phyloP scores from a whole-genome alignment of 345 rosid genomes.

The Eucalyptus polybractea region DNA sequence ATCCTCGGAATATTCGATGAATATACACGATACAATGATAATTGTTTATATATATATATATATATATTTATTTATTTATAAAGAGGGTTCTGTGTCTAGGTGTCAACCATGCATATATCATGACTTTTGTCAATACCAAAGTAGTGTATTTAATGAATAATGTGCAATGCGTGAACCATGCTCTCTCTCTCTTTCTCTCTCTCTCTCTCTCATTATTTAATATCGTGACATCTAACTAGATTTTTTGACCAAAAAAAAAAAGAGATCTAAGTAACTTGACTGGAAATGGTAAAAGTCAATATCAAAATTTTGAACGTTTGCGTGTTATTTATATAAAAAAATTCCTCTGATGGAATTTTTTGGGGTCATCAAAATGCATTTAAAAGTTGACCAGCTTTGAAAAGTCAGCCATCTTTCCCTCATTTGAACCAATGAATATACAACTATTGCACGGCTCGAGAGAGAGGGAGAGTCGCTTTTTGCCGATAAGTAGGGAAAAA shows the following conservation, averaged over 20 bases:
- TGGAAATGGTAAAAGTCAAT: neutral
- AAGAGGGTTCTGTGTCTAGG: neutral
- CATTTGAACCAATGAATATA: neutral
- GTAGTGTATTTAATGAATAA: neutral
- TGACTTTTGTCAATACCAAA: neutral
- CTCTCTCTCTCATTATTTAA: neutral
- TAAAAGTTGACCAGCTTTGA: neutral
- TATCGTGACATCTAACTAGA: neutral
- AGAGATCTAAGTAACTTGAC: neutral
- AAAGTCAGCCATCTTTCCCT: neutral
- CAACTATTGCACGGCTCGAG: neutral
- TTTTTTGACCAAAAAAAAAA: neutral
- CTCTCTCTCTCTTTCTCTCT: neutral
- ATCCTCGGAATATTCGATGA: neutral
- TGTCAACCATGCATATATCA: neutral
- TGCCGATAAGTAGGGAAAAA: neutral
- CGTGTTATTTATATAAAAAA: neutral
- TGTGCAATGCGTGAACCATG: neutral
- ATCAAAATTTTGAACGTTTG: neutral
- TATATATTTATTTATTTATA: neutral
- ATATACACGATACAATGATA: neutral
- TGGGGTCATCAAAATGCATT: neutral
- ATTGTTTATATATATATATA: fast-evolving
- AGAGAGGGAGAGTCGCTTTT: neutral
- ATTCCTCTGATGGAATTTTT: neutral